Evolutionary conservation across 345 rosid genomes (phyloP).

Genomic region (Citrus sinensis): DNA sequence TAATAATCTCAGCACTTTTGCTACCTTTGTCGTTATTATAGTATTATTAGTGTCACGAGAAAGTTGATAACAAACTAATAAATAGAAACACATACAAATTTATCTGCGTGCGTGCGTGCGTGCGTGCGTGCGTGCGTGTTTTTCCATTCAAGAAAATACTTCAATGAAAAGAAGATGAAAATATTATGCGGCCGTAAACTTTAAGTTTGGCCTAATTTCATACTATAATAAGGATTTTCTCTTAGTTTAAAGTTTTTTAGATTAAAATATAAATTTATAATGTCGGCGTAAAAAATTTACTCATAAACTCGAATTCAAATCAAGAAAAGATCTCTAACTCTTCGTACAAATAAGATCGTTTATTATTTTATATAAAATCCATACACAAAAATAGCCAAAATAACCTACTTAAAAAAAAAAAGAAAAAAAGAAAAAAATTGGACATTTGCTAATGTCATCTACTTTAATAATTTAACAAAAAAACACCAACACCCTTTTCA

Average conservation of each 20-base stretch:
- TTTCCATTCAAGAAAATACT: too few species aligned
- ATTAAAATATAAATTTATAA: too few species aligned
- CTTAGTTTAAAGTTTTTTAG: too few species aligned
- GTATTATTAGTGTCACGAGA: constrained; percentile 3
- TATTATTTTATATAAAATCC: not conserved
- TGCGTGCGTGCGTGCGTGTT: too few species aligned
- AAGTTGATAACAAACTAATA: not conserved
- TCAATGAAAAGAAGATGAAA: too few species aligned
- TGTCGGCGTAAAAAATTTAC: too few species aligned
- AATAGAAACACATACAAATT: not conserved
- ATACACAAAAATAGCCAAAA: not conserved
- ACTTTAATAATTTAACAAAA: not conserved
- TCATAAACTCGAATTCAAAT: too few species aligned
- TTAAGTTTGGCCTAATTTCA: too few species aligned
- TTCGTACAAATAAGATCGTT: not conserved
- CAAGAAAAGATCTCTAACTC: too few species aligned
- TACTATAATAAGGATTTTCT: too few species aligned
- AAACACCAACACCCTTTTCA: not conserved
- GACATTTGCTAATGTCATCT: not conserved
- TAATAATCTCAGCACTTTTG: not conserved
- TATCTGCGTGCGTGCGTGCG: too few species aligned
- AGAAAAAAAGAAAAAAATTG: not conserved
- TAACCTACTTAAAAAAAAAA: not conserved
- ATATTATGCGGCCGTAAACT: too few species aligned
- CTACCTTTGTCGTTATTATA: not conserved